Conservation (phyloP, 768 basidiomycete genomes). For the Tephrocybe sp. region DNA sequence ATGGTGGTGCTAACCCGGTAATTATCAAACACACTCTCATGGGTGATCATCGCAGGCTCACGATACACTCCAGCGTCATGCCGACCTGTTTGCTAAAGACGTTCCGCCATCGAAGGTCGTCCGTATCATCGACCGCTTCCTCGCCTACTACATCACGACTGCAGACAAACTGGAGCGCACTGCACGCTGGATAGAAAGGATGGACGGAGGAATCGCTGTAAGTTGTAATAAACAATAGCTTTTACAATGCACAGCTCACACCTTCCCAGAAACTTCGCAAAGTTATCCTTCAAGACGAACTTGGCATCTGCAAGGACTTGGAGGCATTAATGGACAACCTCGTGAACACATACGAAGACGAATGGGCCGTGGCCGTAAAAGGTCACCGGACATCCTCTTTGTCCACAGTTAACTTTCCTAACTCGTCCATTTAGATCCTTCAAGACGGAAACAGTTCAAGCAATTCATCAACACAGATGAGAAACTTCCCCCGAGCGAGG, state of each 20-base stretch:
- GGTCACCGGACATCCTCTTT: slow-evolving; percentile 20
- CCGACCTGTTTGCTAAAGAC: slow-evolving; percentile 63
- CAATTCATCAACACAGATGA: slow-evolving; percentile 70
- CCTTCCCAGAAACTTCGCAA: slow-evolving; percentile 57
- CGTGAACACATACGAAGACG: slow-evolving; percentile 64
- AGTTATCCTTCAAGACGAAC: slow-evolving; percentile 67
- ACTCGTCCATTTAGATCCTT: not conserved
- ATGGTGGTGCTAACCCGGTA: slow-evolving; percentile 59
- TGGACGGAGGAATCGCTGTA: slow-evolving; percentile 36
- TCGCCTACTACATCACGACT: slow-evolving; percentile 70
- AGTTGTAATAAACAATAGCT: slow-evolving; percentile 52
- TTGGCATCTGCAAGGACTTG: slow-evolving; percentile 70
- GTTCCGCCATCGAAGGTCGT: slow-evolving; percentile 54
- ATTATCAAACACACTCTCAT: not conserved
- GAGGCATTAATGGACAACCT: slow-evolving; percentile 67
- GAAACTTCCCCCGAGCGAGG: slow-evolving; percentile 43
- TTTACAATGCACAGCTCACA: too few species aligned
- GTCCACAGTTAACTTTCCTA: slow-evolving; percentile 18
- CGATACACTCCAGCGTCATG: slow-evolving; percentile 40
- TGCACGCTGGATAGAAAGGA: slow-evolving; percentile 69
- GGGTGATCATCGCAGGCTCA: not conserved
- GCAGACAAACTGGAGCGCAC: slow-evolving; percentile 74
- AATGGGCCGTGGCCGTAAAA: slow-evolving; percentile 67
- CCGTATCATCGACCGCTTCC: slow-evolving; percentile 62
- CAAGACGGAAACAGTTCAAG: slow-evolving; percentile 35